Evolutionary conservation across 495 filamentous ascomycete species (phyloP).

Genomic region (Penicilliopsis zonata): DNA sequence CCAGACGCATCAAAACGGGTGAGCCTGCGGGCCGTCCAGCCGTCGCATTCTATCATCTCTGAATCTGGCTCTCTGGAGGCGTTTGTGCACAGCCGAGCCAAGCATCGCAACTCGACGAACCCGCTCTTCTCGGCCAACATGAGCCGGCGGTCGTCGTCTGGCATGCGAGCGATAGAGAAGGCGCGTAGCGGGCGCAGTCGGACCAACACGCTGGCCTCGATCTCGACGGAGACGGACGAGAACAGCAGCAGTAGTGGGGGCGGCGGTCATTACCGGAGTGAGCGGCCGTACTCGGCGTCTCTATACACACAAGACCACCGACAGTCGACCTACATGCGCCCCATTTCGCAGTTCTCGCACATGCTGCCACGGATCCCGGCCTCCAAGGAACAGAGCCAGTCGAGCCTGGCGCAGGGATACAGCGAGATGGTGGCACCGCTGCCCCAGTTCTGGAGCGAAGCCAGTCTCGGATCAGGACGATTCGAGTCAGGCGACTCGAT

Average conservation of each 20-base stretch:
- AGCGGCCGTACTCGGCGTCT: conserved; percentile 28
- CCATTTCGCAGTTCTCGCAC: conserved; percentile 13
- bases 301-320: conserved; percentile 29
- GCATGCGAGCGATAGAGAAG: conserved; percentile 23
- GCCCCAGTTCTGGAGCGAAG: conserved; percentile 30
- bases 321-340: conserved; percentile 12
- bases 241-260: too few species aligned
- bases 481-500: conserved; percentile 10
- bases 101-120: conserved; percentile 31
- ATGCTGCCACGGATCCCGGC: conserved; percentile 8
- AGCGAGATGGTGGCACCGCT: conserved; percentile 29
- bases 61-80: conserved; percentile 32
- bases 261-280: too few species aligned
- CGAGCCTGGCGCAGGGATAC: conserved; percentile 31
- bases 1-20: conserved; percentile 21
- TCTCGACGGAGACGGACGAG: conserved; percentile 23
- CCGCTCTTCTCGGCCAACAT: conserved; percentile 30
- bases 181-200: conserved; percentile 26
- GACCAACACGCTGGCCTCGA: conserved; percentile 23
- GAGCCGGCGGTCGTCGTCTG: conserved; percentile 22
- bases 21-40: conserved; percentile 23
- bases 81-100: conserved; percentile 33
- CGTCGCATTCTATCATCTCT: conserved; percentile 23
- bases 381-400: conserved; percentile 18
- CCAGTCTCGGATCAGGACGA: conserved; percentile 17